Conservation (phyloP, 2,329 filamentous ascomycete genomes). For the Penicillium brasilianum region DNA sequence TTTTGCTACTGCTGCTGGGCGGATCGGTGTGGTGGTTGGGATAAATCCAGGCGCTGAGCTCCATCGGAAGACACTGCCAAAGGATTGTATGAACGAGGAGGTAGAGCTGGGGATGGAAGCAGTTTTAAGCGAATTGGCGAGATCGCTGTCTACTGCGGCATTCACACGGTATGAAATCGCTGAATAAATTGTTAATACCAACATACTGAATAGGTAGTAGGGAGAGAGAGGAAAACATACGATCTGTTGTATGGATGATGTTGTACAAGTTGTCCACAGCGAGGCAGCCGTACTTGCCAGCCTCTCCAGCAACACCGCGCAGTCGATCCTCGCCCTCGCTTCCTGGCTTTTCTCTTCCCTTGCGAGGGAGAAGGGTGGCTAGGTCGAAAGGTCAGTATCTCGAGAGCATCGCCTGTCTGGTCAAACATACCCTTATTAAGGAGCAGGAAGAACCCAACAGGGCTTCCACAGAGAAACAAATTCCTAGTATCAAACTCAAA, state of each 20-base stretch:
- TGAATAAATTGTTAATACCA: constrained; percentile 57
- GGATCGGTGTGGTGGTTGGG: constrained; percentile 69
- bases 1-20: constrained; percentile 63
- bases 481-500: constrained; percentile 94
- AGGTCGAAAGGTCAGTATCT: constrained; percentile 26
- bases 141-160: constrained; percentile 80
- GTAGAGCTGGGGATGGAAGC: constrained; percentile 78
- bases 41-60: constrained; percentile 55
- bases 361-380: constrained; percentile 73
- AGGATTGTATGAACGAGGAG: constrained; percentile 66
- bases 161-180: constrained; percentile 92
- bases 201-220: constrained; percentile 18
- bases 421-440: constrained; percentile 65
- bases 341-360: constrained; percentile 75
- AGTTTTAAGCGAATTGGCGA: constrained; percentile 75
- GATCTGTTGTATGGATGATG: constrained; percentile 75
- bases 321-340: constrained; percentile 67
- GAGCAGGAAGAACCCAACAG: constrained; percentile 88
- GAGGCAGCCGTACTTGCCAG: constrained; percentile 83
- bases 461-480: constrained; percentile 87
- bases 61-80: constrained; percentile 67
- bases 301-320: constrained; percentile 73
- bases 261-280: constrained; percentile 98
- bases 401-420: constrained; percentile 22
- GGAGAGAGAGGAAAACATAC: constrained; percentile 36